These are phyloP conservation scores for Medicago arabica DNA, from an alignment of 306 rosid species.

Conservation along the genomic window DNA sequence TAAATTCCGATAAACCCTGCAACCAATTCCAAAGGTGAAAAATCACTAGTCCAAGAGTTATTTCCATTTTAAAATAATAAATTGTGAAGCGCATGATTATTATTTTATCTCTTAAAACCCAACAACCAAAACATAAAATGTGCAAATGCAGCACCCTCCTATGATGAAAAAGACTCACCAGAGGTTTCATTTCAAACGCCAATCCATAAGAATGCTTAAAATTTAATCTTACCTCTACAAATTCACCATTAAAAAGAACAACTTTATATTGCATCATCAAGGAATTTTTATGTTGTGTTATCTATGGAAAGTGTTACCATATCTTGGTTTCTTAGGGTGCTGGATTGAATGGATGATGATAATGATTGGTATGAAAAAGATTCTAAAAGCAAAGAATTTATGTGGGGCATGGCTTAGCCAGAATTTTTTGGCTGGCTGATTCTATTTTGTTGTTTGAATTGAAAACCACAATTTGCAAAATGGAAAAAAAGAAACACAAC, in stretches of 20 bases:
- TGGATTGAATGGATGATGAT: constrained; percentile 44
- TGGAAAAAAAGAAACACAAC: constrained; percentile 37
- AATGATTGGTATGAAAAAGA: constrained; percentile 36
- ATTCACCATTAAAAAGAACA: constrained; percentile 40
- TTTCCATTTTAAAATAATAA: constrained; percentile 1
- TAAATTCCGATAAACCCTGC: constrained; percentile 35
- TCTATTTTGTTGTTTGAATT: constrained; percentile 40
- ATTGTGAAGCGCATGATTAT: background rate
- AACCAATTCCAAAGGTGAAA: constrained; percentile 18
- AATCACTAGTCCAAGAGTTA: constrained; percentile 17
- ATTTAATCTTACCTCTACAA: constrained; percentile 33
- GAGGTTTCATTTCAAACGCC: background rate
- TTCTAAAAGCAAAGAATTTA: constrained; percentile 42
- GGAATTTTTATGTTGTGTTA: constrained; percentile 38
- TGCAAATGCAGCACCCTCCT: constrained; percentile 11
- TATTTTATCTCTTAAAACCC: constrained; percentile 5
- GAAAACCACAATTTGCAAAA: constrained; percentile 45
- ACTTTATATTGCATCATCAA: constrained; percentile 4
- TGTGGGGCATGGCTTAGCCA: constrained; percentile 71
- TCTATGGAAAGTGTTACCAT: constrained; percentile 44
- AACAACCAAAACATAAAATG: constrained; percentile 8
- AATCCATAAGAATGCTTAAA: constrained; percentile 21
- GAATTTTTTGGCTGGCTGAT: constrained; percentile 51
- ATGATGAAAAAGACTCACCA: constrained; percentile 42
- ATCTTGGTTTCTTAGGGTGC: constrained; percentile 22